These are phyloP conservation scores for Phyllosticta citribraziliensis DNA, from an alignment of 2,329 filamentous ascomycete genomes.

Conservation along the genomic window DNA sequence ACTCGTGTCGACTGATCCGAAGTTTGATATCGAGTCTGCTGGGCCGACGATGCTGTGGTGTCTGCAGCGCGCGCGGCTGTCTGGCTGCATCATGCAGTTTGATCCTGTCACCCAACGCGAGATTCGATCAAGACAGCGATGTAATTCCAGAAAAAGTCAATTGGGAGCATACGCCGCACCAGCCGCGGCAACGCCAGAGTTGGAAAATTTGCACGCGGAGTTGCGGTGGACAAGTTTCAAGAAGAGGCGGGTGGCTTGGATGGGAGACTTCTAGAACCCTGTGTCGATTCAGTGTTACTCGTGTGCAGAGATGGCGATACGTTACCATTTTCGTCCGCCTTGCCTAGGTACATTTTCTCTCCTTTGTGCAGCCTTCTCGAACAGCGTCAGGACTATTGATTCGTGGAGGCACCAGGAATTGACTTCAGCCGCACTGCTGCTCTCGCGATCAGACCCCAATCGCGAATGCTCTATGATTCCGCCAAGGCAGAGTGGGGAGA, in stretches of 20 bases:
- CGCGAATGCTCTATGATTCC: neutral
- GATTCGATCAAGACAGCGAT: too few relatives aligned
- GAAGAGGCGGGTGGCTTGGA: neutral
- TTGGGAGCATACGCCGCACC: too few relatives aligned
- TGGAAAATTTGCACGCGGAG: too few relatives aligned
- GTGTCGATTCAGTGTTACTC: neutral
- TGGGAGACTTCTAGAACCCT: neutral
- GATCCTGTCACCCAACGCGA: too few relatives aligned
- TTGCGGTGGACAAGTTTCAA: neutral
- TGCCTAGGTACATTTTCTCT: neutral
- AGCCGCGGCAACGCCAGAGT: too few relatives aligned
- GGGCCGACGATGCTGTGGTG: too few relatives aligned
- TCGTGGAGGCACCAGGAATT: neutral
- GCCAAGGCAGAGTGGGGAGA: neutral
- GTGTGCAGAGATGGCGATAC: neutral
- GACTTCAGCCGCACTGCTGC: neutral
- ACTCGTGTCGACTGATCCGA: too few relatives aligned
- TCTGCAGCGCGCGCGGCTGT: too few relatives aligned
- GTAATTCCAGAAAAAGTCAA: too few relatives aligned
- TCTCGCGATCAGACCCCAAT: neutral
- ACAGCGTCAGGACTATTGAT: neutral
- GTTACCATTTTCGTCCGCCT: neutral
- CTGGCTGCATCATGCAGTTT: too few relatives aligned
- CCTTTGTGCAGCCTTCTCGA: neutral
- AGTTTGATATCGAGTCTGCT: too few relatives aligned